phyloP scores from a whole-genome alignment of 345 rosid species.

The Brassica cretica region DNA sequence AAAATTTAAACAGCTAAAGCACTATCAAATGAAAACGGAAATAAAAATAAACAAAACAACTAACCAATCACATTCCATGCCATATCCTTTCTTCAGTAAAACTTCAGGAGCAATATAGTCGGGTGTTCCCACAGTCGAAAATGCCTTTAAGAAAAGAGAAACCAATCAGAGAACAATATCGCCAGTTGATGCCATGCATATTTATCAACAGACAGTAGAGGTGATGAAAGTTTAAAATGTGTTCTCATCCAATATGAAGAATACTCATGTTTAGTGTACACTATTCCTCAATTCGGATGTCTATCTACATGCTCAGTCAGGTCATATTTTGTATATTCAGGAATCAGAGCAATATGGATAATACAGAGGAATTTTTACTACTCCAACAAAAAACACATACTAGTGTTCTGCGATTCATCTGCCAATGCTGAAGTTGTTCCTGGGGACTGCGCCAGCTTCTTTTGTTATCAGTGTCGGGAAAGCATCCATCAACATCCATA shows the following conservation, averaged over 20 bases:
- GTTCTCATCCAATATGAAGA: constrained; percentile 14
- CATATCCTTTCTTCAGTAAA: constrained; percentile 92
- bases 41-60: constrained; percentile 34
- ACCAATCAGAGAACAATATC: constrained; percentile 16
- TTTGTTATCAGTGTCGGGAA: constrained; percentile 70
- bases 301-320: constrained; percentile 18
- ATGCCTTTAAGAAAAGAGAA: constrained; percentile 57
- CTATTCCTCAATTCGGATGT: constrained; percentile 3
- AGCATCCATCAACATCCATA: constrained; percentile 85
- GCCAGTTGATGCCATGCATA: constrained; percentile 9
- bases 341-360: constrained; percentile 8
- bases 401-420: constrained; percentile 94
- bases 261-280: constrained; percentile 2
- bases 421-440: constrained; percentile 99
- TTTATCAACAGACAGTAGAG: constrained; percentile 8
- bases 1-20: not conserved
- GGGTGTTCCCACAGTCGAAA: constrained; percentile 96
- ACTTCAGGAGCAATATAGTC: constrained; percentile 99
- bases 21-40: not conserved
- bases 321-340: constrained; percentile 9
- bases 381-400: constrained; percentile 43
- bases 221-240: constrained; percentile 9
- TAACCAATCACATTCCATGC: constrained; percentile 99
- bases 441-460: constrained; percentile 86
- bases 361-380: not conserved